Base-by-base conservation (phyloP, 2,329 filamentous ascomycete genomes). In the Aspergillus bombycis region DNA sequence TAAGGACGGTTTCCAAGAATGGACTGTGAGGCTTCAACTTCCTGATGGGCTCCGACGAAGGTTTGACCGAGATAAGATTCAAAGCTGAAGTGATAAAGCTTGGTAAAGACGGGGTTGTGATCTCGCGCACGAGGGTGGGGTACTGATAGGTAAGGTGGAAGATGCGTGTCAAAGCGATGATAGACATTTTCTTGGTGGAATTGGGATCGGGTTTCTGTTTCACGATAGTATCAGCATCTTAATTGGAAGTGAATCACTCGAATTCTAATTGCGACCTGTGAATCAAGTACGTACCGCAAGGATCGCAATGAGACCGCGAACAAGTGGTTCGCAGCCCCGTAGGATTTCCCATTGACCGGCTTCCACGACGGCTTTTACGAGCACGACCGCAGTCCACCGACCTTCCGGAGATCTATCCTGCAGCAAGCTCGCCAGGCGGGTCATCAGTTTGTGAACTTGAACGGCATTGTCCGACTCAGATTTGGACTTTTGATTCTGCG, bases 281-380 rank as follows among this genome's bases (percentile, higher is more conserved):
- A 57, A 48, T 55, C 36, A 21, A 48, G n/a, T 36, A 34, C 78
- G 67, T 79, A 92, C 90, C 77, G 89, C 88, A 43, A 97, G 77
- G 60, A 96, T 86, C 1, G 86, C 85, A 58, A 97, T 78, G 36
- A 97, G 80, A n/a, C 87, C 89, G 68, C 86, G 84, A 65, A 95
- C 89, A 91, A 94, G 97, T 3, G 88, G 83, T 70, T 89, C 88
- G 38, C 87, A 87, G 59, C 87, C 88, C 66, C 89, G 88, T 63
- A 97, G 83, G 62, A 91, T 87, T 73, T 96, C 92, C 88, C 91
- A 93, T 53, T 93, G 93, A 28, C 93, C 93, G 46, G 91, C 87
- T 71, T 97, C 94, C 50, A 97, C 82, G 5, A 89, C 83, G 4
- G 91, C 87, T 80, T 97, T 97, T 77, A 93, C 86, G 56, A 97